These are phyloP conservation scores for Aspergillus funiculosus DNA, from an alignment of 495 filamentous ascomycete genomes.

Conservation along the genomic window DNA sequence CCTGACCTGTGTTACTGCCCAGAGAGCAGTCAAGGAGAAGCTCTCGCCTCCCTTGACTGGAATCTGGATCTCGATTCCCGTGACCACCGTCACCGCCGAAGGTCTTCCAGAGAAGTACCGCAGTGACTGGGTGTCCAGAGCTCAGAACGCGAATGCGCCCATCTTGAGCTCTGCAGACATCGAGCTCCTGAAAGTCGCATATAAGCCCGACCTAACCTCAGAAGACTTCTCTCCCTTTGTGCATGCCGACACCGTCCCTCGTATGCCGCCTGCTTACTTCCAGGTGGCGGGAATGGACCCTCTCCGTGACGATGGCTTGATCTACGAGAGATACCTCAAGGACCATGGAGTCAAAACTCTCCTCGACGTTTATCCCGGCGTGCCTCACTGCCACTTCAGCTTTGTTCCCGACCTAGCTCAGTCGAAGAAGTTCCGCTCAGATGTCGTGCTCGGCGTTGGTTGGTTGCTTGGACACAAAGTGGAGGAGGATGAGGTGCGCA, in stretches of 20 bases:
- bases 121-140: not conserved
- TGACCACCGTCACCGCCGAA: not conserved
- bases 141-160: constrained; percentile 1
- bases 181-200: not conserved
- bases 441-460: not conserved
- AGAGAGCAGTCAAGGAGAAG: constrained; percentile 3
- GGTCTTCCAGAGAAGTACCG: constrained; percentile 8
- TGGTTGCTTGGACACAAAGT: constrained; percentile 2
- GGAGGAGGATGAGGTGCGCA: not conserved
- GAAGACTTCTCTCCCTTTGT: constrained; percentile 9
- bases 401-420: not conserved
- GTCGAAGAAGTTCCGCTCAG: not conserved
- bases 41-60: constrained; percentile 5
- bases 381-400: constrained; percentile 3
- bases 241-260: not conserved
- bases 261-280: constrained; percentile 24
- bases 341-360: constrained; percentile 29
- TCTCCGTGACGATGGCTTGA: constrained; percentile 35
- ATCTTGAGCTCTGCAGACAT: not conserved
- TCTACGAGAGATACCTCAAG: constrained; percentile 35
- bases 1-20: constrained; percentile 6
- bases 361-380: constrained; percentile 31
- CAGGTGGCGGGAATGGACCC: constrained; percentile 36
- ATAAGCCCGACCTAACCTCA: not conserved
- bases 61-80: constrained; percentile 3